phyloP scores from a whole-genome alignment of 441 rosid species.

The Populus hybrid region DNA sequence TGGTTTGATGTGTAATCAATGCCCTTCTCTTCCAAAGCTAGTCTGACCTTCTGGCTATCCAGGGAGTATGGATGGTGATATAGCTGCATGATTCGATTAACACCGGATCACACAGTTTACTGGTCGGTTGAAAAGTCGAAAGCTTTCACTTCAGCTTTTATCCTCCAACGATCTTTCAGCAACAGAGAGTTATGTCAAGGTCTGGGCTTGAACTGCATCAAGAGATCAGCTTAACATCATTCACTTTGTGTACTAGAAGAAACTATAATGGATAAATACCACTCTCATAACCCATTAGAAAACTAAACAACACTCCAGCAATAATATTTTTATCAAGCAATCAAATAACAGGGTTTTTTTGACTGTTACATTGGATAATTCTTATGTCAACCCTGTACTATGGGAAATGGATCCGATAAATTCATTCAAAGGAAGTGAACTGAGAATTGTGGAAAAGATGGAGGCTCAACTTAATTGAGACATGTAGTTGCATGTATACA shows the following conservation, averaged over 20 bases:
- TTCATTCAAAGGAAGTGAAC: not conserved
- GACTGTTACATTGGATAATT: too few species aligned
- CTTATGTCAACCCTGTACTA: not conserved
- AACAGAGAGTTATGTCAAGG: not conserved
- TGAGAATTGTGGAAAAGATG: too few species aligned
- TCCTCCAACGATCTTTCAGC: not conserved
- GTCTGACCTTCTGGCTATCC: slow-evolving; percentile 85
- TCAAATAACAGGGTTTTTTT: not conserved
- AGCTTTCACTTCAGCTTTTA: not conserved
- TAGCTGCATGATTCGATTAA: slow-evolving; percentile 57
- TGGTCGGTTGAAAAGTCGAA: slow-evolving; percentile 5
- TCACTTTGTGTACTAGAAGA: not conserved
- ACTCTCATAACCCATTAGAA: not conserved
- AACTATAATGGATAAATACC: not conserved
- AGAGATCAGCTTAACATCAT: not conserved
- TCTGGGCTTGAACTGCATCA: slow-evolving; percentile 2
- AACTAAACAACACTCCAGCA: not conserved
- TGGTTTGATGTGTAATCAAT: slow-evolving; percentile 87
- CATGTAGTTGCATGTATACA: not conserved
- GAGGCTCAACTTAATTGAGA: not conserved
- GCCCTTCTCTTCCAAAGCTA: slow-evolving; percentile 87
- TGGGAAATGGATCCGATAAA: too few species aligned
- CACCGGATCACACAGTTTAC: not conserved
- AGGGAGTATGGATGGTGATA: slow-evolving; percentile 88
- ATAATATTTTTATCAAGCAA: not conserved